Evolutionary conservation across 768 basidiomycete genomes (phyloP).

Genomic region (Pisolithus microcarpus): DNA sequence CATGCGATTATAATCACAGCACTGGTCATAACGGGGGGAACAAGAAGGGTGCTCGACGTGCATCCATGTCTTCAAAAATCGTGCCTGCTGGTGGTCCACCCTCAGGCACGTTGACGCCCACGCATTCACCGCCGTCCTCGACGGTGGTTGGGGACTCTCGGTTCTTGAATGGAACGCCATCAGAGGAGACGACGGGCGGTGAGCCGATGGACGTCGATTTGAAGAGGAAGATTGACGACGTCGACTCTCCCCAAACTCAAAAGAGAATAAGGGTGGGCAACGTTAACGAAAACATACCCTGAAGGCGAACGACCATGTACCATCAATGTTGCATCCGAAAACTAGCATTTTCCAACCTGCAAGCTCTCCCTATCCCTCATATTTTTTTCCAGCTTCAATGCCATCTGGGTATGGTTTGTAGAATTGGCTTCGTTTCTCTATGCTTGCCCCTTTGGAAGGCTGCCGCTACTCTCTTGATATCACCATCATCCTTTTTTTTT

Average conservation of each 20-base stretch:
- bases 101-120: conserved; percentile 41
- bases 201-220: conserved; percentile 47
- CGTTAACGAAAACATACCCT: conserved; percentile 48
- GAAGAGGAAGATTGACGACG: conserved; percentile 53
- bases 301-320: conserved; percentile 19
- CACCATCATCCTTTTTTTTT: conserved; percentile 26
- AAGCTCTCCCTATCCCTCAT: conserved; percentile 11
- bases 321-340: conserved; percentile 19
- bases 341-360: conserved; percentile 16
- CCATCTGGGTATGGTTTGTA: conserved; percentile 24
- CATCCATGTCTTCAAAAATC: conserved; percentile 45
- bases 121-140: conserved; percentile 46
- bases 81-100: conserved; percentile 17
- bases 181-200: conserved; percentile 32
- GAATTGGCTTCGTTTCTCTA: conserved; percentile 19
- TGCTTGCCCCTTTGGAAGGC: conserved; percentile 24
- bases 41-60: conserved; percentile 40
- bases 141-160: conserved; percentile 28
- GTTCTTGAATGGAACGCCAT: conserved; percentile 29
- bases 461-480: conserved; percentile 17
- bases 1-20: conserved; percentile 79
- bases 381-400: conserved; percentile 9
- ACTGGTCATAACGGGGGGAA: conserved; percentile 22
- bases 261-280: conserved; percentile 73
- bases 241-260: conserved; percentile 43